phyloP scores from a whole-genome alignment of 495 filamentous ascomycete genomes.

The Hyaloscypha variabilis region DNA sequence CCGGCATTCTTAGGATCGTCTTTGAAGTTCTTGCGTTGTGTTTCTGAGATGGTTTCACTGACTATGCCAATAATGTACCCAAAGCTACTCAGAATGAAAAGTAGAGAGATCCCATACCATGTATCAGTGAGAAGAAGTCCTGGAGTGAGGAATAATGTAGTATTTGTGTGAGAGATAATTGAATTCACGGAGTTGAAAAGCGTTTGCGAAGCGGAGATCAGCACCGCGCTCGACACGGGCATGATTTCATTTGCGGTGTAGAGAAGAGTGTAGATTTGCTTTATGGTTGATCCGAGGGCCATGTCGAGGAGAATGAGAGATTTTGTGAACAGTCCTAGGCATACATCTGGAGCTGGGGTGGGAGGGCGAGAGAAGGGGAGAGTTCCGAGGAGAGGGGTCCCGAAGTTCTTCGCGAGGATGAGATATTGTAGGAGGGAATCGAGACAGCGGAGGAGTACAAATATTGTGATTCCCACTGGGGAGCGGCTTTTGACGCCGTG shows the following conservation, averaged over 20 bases:
- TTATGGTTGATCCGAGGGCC: constrained; percentile 48
- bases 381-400: constrained; percentile 33
- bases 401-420: constrained; percentile 44
- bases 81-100: constrained; percentile 43
- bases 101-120: constrained; percentile 9
- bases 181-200: constrained; percentile 48
- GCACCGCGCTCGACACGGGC: constrained; percentile 35
- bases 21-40: constrained; percentile 58
- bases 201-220: constrained; percentile 47
- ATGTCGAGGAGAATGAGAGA: constrained; percentile 49
- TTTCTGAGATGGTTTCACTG: constrained; percentile 52
- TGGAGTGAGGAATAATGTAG: constrained; percentile 38
- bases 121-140: background rate
- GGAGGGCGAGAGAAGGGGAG: constrained; percentile 36
- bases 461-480: constrained; percentile 51
- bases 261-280: constrained; percentile 52
- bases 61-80: constrained; percentile 50
- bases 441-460: constrained; percentile 57
- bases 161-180: constrained; percentile 43
- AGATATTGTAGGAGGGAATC: constrained; percentile 61
- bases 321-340: constrained; percentile 42
- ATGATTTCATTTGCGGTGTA: constrained; percentile 47
- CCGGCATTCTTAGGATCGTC: constrained; percentile 51
- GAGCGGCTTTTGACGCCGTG: constrained; percentile 38
- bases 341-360: constrained; percentile 33